Evolutionary conservation across 495 filamentous ascomycete genomes (phyloP), one percentile per base, ranked within the genome.

Genomic region (Oidiodendron maius): DNA sequence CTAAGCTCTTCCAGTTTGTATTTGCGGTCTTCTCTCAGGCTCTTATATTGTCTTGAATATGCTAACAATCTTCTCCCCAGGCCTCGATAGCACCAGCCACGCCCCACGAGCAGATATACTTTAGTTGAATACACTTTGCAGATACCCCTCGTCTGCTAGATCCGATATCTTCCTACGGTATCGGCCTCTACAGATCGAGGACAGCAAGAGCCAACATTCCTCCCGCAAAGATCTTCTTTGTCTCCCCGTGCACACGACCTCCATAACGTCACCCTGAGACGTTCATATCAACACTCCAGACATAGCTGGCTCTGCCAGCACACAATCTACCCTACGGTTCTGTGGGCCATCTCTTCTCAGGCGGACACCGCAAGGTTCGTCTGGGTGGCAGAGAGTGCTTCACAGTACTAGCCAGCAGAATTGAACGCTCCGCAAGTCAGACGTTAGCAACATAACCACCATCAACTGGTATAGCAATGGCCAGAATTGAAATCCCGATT

Each of bases 281-380:
- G 73, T 76, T 71, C 62, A 58, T 57, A 65, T 57, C 38, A 15
- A 13, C 16, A 15, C 47, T 25, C 30, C 53, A n/a, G n/a, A n/a
- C 55, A 53, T 52, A 50, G 78, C 82, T 83, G 78, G 76, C 76
- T 70, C 62, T 60, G 70, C 70, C 71, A 75, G 70, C 74, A 69
- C 65, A 53, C 61, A 40, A 59, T 51, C 59, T 55, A 56, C 58
- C 64, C 63, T 70, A 72, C 68, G 64, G 64, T 75, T 74, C 77
- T 81, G 84, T 91, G 88, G 87, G 89, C 87, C 88, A 90, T 88
- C 87, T 90, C 83, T 91, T 76, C 84, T 87, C 86, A 84, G 81
- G 74, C 86, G 86, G 72, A 82, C 83, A 82, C 79, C 76, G 76
- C 80, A 83, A 81, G 76, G 85, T 91, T 89, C 85, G 86, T 89